phyloP scores from a whole-genome alignment of 768 basidiomycete species.

The Pilatotrama ljubarskyi region DNA sequence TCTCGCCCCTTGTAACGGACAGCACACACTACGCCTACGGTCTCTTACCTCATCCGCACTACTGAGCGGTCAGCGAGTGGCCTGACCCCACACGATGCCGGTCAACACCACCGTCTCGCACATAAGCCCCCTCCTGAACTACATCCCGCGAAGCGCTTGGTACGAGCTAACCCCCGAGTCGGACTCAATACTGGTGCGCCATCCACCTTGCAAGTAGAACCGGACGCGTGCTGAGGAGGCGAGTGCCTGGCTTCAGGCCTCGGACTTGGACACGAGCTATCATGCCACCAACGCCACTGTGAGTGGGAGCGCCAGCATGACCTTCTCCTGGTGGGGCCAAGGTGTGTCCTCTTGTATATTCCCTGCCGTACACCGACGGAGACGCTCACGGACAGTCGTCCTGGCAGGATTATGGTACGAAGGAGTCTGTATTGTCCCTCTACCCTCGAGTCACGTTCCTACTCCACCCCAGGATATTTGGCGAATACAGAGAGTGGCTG shows the following conservation, averaged over 20 bases:
- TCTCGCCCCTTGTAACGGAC: not conserved
- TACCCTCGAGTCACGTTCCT: not conserved
- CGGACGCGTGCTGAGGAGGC: not conserved
- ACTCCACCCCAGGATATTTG: slow-evolving; percentile 12
- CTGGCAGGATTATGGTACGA: not conserved
- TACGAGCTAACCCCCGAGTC: slow-evolving; percentile 2
- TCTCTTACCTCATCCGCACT: not conserved
- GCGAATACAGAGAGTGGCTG: slow-evolving; percentile 9
- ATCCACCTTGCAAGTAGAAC: not conserved
- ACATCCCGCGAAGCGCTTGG: slow-evolving; percentile 27
- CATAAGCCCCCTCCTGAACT: slow-evolving; percentile 24
- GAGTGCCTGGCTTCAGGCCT: not conserved
- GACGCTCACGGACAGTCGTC: not conserved
- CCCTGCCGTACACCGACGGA: too few relatives aligned
- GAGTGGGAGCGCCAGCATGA: slow-evolving; percentile 10
- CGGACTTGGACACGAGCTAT: slow-evolving; percentile 11
- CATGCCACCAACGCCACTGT: slow-evolving; percentile 18
- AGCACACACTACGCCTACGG: not conserved
- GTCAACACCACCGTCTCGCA: slow-evolving; percentile 25
- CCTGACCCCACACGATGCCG: slow-evolving; percentile 5
- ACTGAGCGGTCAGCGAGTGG: not conserved
- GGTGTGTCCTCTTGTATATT: slow-evolving; percentile 4
- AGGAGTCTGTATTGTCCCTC: too few relatives aligned
- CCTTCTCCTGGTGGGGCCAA: slow-evolving; percentile 20
- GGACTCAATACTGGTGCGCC: slow-evolving; percentile 18